phyloP scores from a whole-genome alignment of 1,139 yeast species.

The Debaryomyces coudertii region DNA sequence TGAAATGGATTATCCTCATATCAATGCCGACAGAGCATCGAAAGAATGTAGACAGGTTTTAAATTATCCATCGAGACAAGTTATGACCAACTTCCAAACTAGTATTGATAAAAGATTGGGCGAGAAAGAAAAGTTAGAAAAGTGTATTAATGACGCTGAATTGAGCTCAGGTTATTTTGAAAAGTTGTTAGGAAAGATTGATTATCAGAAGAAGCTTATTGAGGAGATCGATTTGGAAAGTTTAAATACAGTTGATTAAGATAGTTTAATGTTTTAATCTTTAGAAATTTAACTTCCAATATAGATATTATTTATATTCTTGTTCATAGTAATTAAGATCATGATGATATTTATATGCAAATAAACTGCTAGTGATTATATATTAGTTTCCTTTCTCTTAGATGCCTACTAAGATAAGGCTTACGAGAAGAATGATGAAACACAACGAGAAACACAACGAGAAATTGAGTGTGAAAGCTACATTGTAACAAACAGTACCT shows the following conservation, averaged over 20 bases:
- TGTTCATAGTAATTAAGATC: constrained; percentile 3
- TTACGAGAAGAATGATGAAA: constrained; percentile 25
- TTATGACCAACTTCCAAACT: constrained; percentile 74
- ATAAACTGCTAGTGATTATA: neutral
- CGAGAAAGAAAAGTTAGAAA: constrained; percentile 61
- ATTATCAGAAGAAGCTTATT: constrained; percentile 49
- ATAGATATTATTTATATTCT: constrained; percentile 5
- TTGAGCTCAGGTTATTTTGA: constrained; percentile 64
- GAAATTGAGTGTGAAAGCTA: constrained; percentile 37
- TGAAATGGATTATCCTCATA: constrained; percentile 73
- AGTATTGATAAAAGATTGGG: constrained; percentile 63
- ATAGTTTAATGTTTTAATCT: neutral
- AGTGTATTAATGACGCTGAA: constrained; percentile 58
- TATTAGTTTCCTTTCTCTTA: constrained; percentile 16
- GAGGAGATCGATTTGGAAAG: constrained; percentile 58
- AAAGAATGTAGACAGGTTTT: constrained; percentile 83
- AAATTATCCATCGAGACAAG: constrained; percentile 81
- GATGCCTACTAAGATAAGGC: constrained; percentile 27
- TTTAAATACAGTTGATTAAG: constrained; percentile 46
- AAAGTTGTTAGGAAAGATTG: constrained; percentile 51
- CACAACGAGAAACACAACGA: no score
- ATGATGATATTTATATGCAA: neutral
- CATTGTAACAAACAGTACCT: constrained; percentile 42
- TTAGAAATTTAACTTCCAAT: neutral
- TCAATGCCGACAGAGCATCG: constrained; percentile 76